Base-by-base conservation (phyloP, 2,329 filamentous ascomycete species). In the Arthrobotrys megalospora region DNA sequence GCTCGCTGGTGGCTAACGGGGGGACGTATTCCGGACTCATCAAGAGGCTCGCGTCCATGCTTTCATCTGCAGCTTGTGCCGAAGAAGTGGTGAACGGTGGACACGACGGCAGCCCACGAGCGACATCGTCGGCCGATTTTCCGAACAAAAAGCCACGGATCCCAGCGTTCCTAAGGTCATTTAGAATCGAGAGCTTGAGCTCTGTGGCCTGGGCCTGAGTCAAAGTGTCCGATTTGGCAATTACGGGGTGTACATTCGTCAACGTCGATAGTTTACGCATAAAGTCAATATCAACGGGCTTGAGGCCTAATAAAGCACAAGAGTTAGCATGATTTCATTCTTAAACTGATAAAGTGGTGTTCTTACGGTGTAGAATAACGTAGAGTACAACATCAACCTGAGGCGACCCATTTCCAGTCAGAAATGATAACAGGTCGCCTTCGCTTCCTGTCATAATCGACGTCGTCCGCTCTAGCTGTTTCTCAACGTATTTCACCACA, bases 11-110 rank as follows among this genome's bases (percentile, higher is more conserved):
- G 2, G 92, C 85, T 3, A 97, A 87, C 0, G 95, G 95, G 79
- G 93, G 91, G 12, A 96, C 86, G 83, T 97, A 98, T 82, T 96
- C 92, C 0, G 94, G 91, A 70, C 91, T 94, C 95, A 98, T 98
- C 16, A 98, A 88, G 0, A 97, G 87, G 82, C 93, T 97, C 16
- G 94, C 95, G 83, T 98, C 95, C 91, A 98, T 96, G 50, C 88
- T 90, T 45, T 97, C 93, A 81, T 97, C 93, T 21, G 89, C 88
- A 0, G 88, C 89, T 24, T 89, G 73, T 28, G 89, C 89, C 19
- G 92, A 96, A 0, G 95, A 97, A 19, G 97, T 88, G 0, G 93
- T 90, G 82, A 93, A 96, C 1, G 91, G 89, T 75, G 86, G 85
- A 11, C 84, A 83, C n/a, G 80, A 80, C 8, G 82, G 69, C 21